phyloP scores from a whole-genome alignment of 2,329 filamentous ascomycete genomes.

The Penicillium aurantiogriseum region DNA sequence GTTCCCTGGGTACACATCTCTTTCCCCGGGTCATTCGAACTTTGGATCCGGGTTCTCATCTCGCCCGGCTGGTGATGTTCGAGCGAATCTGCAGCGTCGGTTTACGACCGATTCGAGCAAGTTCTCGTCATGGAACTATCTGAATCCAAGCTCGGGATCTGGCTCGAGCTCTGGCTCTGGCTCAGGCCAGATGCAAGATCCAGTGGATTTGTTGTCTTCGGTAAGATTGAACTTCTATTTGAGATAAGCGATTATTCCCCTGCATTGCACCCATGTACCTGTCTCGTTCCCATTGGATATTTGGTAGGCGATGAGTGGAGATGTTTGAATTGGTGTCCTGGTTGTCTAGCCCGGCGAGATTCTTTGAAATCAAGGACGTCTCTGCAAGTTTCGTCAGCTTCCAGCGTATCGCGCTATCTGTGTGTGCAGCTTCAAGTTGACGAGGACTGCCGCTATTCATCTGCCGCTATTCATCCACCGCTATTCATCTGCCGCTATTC shows the following conservation, averaged over 20 bases:
- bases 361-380: neutral
- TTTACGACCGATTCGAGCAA: conserved; percentile 91
- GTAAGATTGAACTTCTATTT: conserved; percentile 39
- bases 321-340: neutral
- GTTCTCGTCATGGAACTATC: conserved; percentile 69
- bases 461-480: neutral
- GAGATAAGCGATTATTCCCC: neutral
- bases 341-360: neutral
- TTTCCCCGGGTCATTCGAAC: conserved; percentile 65
- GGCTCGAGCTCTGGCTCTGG: conserved; percentile 44
- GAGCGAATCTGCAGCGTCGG: conserved; percentile 77
- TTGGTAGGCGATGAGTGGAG: neutral
- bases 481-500: neutral
- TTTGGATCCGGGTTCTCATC: conserved; percentile 57
- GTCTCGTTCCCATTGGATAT: neutral
- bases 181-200: conserved; percentile 46
- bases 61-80: conserved; percentile 62
- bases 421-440: neutral
- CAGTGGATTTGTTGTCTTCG: conserved; percentile 53
- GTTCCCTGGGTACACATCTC: conserved; percentile 72
- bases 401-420: neutral
- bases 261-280: neutral
- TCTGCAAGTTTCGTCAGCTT: neutral
- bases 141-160: conserved; percentile 59
- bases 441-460: neutral